phyloP scores from a whole-genome alignment of 2,329 filamentous ascomycete genomes.

The Phyllosticta capitalensis region DNA sequence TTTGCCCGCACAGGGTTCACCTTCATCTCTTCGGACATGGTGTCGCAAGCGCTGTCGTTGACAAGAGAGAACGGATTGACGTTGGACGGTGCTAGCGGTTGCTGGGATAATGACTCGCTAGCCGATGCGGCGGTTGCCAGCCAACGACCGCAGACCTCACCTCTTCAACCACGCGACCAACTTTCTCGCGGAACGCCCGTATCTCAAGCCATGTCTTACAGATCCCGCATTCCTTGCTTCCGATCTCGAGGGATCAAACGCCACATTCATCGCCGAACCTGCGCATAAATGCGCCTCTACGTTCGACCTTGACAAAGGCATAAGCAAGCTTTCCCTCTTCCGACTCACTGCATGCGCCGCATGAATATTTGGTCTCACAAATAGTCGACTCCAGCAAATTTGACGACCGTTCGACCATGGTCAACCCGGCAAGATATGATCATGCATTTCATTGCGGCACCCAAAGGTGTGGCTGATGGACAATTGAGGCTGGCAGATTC shows the following conservation, averaged over 20 bases:
- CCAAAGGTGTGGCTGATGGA: not conserved
- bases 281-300: not conserved
- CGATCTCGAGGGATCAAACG: not conserved
- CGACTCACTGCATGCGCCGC: not conserved
- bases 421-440: not conserved
- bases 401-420: not conserved
- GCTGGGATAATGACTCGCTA: not conserved
- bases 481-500: not conserved
- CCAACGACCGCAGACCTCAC: not conserved
- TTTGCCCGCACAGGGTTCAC: conserved; percentile 36
- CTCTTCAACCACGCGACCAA: not conserved
- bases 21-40: conserved; percentile 29
- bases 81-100: not conserved
- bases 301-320: not conserved
- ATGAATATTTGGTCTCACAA: not conserved
- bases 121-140: not conserved
- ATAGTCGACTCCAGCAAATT: not conserved
- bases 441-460: not conserved
- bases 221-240: not conserved
- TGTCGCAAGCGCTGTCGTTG: not conserved
- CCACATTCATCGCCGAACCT: not conserved
- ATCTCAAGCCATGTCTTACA: not conserved
- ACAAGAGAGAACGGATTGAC: not conserved
- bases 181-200: not conserved
- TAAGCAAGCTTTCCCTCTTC: not conserved